A percentile compares a stretch with the other conserved stretches of the same genome.
phyloP scores from a whole-genome alignment of 2,329 filamentous ascomycete species.

The Magnaporthiopsis incrustans region DNA sequence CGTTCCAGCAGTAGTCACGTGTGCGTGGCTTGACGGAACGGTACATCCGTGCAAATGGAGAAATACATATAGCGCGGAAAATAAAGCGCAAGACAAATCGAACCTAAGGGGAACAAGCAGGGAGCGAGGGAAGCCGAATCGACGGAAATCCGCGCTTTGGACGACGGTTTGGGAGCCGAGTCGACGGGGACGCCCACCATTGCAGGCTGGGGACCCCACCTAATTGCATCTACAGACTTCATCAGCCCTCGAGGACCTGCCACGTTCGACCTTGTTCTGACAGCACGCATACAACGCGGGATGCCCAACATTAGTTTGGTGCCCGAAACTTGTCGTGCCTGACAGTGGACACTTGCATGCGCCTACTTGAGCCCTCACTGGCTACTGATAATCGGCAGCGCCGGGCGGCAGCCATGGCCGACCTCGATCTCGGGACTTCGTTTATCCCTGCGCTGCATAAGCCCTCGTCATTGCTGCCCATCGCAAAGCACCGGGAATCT shows the following conservation, averaged over 20 bases:
- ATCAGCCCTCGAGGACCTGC: not conserved
- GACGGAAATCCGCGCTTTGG: too few relatives aligned
- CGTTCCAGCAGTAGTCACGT: not conserved
- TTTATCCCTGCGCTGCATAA: constrained; percentile 83
- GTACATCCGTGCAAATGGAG: not conserved
- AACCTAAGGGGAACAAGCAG: too few relatives aligned
- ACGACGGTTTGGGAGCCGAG: too few relatives aligned
- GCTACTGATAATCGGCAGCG: not conserved
- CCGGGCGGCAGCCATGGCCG: constrained; percentile 34
- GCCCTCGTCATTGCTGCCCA: constrained; percentile 74
- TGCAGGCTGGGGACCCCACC: too few relatives aligned
- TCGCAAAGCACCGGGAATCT: constrained; percentile 70
- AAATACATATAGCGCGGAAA: not conserved
- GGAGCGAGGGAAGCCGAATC: too few relatives aligned
- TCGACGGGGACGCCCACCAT: too few relatives aligned
- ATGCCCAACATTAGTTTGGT: not conserved
- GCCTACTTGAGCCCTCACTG: not conserved
- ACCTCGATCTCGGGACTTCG: constrained; percentile 46
- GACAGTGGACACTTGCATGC: not conserved
- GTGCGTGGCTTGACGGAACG: not conserved
- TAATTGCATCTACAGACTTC: not conserved
- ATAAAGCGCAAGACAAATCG: not conserved
- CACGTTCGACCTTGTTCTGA: not conserved
- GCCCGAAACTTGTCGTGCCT: not conserved
- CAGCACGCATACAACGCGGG: not conserved